Base-by-base conservation (phyloP, 164 flowering plant genomes). In the Protea cynaroides region DNA sequence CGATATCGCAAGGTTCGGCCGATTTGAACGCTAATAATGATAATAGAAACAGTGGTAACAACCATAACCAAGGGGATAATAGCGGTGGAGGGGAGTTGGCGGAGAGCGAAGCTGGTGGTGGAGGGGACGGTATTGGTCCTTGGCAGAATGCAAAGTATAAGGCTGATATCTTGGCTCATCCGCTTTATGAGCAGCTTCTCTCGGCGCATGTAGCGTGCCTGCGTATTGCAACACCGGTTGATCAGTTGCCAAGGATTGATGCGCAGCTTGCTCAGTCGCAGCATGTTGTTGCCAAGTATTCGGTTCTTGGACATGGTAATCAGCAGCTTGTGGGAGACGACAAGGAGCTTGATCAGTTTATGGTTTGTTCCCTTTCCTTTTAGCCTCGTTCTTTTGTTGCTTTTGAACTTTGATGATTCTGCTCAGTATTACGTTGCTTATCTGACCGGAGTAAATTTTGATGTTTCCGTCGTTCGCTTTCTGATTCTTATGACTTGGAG, bases 211-310 rank as follows among this genome's bases (percentile, higher is more conserved):
- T 90, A 1, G 71, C 90, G 19, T 90, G 97, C 66, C 65, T 90
- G 64, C 72, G 95, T 56, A 82, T 90, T 53, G 97, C 97, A 1
- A 90, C 97, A 43, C 97, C 97, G 24, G 92, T 90, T 7, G 95
- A 90, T 73, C 97, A 90, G 82, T 67, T 88, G 71, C 86, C 92
- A 29, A 77, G 88, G 78, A 88, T 90, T 55, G 97, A 90, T 38
- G 85, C 90, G 0, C 97, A 90, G 83, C 76, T 90, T 23, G 84
- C 81, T 0, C 92, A 77, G 72, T 84, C 90, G 40, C 88, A 81
- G 71, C 75, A 79, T 10, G 84, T 90, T 8, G 81, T 82, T 14
- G 80, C 86, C 9, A 88, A 88, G 79, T 88, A 90, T 70, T 79
- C 89, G 8, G 80, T 63, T 9, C 69, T 79, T 37, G 82, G 78